Conservation (phyloP, 2,329 filamentous ascomycete genomes). For the Xylariaceae sp. region DNA sequence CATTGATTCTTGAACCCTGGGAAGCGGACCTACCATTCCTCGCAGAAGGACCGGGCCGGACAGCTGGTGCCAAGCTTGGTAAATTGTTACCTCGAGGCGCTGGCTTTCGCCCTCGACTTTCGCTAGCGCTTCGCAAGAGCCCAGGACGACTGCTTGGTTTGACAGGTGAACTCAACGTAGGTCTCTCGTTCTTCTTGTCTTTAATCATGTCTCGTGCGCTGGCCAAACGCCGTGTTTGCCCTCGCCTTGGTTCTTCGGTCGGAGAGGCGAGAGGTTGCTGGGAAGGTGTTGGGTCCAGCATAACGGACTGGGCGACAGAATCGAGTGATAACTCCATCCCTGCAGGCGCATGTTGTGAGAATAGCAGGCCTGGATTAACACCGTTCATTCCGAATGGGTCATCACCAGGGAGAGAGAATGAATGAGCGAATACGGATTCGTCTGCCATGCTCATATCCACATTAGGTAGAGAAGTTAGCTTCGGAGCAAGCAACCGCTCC, state of each 20-base stretch:
- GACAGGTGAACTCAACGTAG: slow-evolving; percentile 46
- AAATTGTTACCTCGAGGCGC: slow-evolving; percentile 36
- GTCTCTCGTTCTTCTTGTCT: slow-evolving; percentile 40
- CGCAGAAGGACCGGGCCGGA: slow-evolving; percentile 31
- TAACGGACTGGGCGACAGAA: slow-evolving; percentile 26
- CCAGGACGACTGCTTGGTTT: slow-evolving; percentile 46
- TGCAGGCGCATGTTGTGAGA: slow-evolving; percentile 49
- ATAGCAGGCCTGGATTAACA: slow-evolving; percentile 58
- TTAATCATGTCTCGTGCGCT: slow-evolving; percentile 42
- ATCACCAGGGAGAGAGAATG: slow-evolving; percentile 43
- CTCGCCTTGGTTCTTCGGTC: slow-evolving; percentile 29
- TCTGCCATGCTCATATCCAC: slow-evolving; percentile 37
- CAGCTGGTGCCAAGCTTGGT: slow-evolving; percentile 46
- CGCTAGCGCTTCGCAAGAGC: slow-evolving; percentile 52
- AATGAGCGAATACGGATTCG: slow-evolving; percentile 36
- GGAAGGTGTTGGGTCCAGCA: slow-evolving; percentile 26
- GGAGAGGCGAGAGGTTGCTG: slow-evolving; percentile 21
- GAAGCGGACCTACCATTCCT: slow-evolving; percentile 30
- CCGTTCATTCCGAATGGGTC: slow-evolving; percentile 49
- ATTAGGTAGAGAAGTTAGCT: slow-evolving; percentile 37
- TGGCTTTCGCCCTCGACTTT: slow-evolving; percentile 46
- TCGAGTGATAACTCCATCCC: slow-evolving; percentile 39
- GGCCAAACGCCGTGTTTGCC: slow-evolving; percentile 41
- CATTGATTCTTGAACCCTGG: slow-evolving; percentile 37
- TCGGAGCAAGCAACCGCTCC: slow-evolving; percentile 48